Conservation (phyloP, 768 basidiomycete genomes). For the Lactifluus piperatus region DNA sequence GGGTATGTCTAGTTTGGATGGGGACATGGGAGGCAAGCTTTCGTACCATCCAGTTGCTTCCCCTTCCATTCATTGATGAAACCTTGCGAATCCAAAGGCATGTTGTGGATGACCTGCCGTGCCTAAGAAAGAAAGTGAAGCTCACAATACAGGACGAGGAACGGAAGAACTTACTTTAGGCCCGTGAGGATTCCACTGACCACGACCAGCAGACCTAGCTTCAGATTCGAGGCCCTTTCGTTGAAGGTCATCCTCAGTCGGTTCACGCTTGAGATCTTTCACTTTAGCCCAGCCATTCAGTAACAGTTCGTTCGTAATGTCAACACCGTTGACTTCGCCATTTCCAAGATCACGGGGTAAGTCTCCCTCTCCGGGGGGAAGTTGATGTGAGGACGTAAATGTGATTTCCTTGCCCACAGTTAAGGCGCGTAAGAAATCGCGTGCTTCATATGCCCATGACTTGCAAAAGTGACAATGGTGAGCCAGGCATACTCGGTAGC, state of each 20-base stretch:
- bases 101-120: constrained; percentile 66
- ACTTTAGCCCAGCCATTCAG: constrained; percentile 89
- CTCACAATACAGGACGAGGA: background rate
- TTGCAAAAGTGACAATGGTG: constrained; percentile 26
- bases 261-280: constrained; percentile 80
- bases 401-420: constrained; percentile 87
- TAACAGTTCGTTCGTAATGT: constrained; percentile 70
- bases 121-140: constrained; percentile 36
- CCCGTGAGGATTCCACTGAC: constrained; percentile 80
- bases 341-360: constrained; percentile 70
- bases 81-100: constrained; percentile 84
- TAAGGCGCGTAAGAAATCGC: constrained; percentile 82
- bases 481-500: background rate
- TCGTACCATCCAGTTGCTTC: constrained; percentile 75
- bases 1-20: background rate
- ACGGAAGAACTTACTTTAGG: constrained; percentile 41
- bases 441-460: constrained; percentile 88
- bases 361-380: constrained; percentile 64
- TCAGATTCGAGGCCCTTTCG: constrained; percentile 69
- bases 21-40: constrained; percentile 13
- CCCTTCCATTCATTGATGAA: constrained; percentile 91
- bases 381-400: constrained; percentile 73
- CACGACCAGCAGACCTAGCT: constrained; percentile 66
- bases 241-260: constrained; percentile 66
- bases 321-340: constrained; percentile 63